Evolutionary conservation across 176 grass and related monocot genomes (phyloP), one percentile per base, ranked within the genome.

Genomic region (Phyllostachys edulis): DNA sequence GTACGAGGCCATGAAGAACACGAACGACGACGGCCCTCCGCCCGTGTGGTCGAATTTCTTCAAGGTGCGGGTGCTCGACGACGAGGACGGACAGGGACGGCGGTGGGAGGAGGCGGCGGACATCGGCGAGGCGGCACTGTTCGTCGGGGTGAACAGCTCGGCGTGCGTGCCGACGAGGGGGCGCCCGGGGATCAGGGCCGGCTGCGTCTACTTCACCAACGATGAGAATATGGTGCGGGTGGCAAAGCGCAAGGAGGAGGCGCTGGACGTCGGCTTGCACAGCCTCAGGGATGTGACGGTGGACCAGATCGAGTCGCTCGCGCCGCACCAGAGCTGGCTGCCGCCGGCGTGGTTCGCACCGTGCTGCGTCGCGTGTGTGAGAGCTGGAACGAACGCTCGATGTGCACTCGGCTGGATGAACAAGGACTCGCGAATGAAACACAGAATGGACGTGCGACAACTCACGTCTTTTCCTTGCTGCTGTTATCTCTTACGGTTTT

Each of bases 321-420:
- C 34, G 13, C 2, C 20, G 45, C 6, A 76, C 16, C 14, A 6
- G 34, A 7, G 23, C 10, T 84, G 82, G 82, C 82, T 61, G 9
- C 46, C 6, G 61, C n/a, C 82, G n/a, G 60, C 36, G 13, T 83
- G 81, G 81, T 64, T 83, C 57, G 74, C 29, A 4, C 81, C 71
- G 29, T 29, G 29, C 29, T n/a, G n/a, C n/a, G n/a, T n/a, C n/a
- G n/a, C n/a, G n/a, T n/a, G n/a, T n/a, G n/a, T n/a, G n/a, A 39
- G 42, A 44, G 42, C 1, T 44, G 42, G 9, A 44, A 44, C 9
- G 42, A 44, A 44, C 1, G 6, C 42, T 44, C 42, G 42, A 9
- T n/a, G n/a, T n/a, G n/a, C n/a, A n/a, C n/a, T n/a, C n/a, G n/a
- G n/a, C 9, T 11, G 42, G 10, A 44, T 44, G 9, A n/a, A n/a